Percentiles rank a stretch among this genome's conserved stretches.
Conservation (phyloP, 495 filamentous ascomycete genomes). For the Sordaria brevicollis region DNA sequence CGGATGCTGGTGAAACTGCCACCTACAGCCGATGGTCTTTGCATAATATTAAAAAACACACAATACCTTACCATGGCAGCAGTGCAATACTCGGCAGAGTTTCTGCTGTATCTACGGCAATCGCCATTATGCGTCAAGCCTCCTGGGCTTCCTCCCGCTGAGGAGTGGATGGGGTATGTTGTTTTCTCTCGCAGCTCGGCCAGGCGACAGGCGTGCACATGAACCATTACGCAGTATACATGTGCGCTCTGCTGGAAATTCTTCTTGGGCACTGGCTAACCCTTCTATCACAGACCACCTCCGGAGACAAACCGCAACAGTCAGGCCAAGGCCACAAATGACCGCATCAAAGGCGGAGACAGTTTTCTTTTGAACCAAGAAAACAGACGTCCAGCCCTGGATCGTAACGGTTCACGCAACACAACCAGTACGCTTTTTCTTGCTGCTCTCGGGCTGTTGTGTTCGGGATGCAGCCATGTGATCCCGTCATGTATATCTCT, state of each 20-base stretch:
- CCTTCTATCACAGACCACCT: constrained; percentile 24
- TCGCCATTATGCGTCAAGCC: constrained; percentile 85
- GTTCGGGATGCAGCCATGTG: background rate
- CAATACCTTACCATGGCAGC: constrained; percentile 31
- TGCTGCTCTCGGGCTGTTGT: background rate
- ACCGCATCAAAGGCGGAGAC: constrained; percentile 33
- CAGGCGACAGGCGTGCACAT: background rate
- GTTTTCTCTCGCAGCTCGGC: constrained; percentile 1
- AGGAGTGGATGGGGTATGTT: constrained; percentile 97
- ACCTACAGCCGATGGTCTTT: constrained; percentile 12
- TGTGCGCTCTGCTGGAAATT: background rate
- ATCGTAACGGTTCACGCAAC: constrained; percentile 52
- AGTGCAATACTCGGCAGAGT: constrained; percentile 62
- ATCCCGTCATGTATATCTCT: background rate
- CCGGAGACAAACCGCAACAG: constrained; percentile 31
- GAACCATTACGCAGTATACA: background rate
- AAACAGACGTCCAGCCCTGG: constrained; percentile 49
- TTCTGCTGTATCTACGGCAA: constrained; percentile 64
- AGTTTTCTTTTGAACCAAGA: constrained; percentile 32
- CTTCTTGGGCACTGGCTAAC: background rate
- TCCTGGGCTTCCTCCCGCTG: constrained; percentile 66
- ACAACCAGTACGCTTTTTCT: constrained; percentile 29
- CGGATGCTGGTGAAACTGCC: background rate
- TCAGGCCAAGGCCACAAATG: constrained; percentile 30
- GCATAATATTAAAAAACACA: constrained; percentile 12